Percentiles rank a stretch among this genome's conserved stretches.
Conservation (phyloP, 2,329 filamentous ascomycete species). For the Sporothrix mexicana region DNA sequence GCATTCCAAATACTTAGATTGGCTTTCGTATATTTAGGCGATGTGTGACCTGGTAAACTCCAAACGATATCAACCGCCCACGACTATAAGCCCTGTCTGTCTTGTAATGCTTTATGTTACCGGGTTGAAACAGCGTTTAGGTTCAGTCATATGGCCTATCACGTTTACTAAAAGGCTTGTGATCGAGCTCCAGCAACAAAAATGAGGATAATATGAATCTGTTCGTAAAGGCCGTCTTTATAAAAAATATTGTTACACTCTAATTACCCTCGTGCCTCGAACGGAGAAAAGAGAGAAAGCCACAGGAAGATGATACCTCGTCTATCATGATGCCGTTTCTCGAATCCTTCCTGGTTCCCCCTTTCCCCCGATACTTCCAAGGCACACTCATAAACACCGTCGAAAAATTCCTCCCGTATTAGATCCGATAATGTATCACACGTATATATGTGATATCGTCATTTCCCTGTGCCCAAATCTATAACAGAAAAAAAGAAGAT, state of each 20-base stretch:
- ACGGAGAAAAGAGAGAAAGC: too few relatives aligned
- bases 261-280: neutral
- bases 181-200: too few relatives aligned
- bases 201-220: neutral
- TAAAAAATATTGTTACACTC: conserved; percentile 1
- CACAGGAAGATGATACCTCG: neutral
- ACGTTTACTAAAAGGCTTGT: too few relatives aligned
- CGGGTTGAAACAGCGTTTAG: too few relatives aligned
- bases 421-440: neutral
- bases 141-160: too few relatives aligned
- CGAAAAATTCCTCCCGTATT: neutral
- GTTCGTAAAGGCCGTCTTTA: conserved; percentile 13
- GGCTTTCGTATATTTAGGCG: too few relatives aligned
- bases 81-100: too few relatives aligned
- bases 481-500: neutral
- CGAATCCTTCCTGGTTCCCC: neutral
- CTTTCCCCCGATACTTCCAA: neutral
- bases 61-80: too few relatives aligned
- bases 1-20: too few relatives aligned
- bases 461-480: conserved; percentile 1
- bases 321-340: neutral
- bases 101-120: too few relatives aligned
- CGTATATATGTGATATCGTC: neutral
- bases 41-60: too few relatives aligned
- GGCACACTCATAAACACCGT: neutral